These are phyloP conservation scores for Neospora caninum DNA, from an alignment of 169 alveolate species.

Conservation along the genomic window DNA sequence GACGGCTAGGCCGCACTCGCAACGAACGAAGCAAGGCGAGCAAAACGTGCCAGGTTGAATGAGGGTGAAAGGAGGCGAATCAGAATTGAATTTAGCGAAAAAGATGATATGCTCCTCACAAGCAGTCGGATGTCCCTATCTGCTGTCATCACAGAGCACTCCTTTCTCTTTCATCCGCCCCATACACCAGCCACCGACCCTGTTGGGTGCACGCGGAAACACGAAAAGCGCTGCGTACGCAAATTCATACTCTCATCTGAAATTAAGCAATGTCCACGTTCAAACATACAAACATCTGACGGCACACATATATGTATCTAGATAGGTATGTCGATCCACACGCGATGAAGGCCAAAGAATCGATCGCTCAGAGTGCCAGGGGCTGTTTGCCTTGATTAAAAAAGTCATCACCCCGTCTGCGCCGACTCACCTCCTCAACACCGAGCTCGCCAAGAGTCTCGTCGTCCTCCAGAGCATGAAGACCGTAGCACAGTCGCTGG, in stretches of 20 bases:
- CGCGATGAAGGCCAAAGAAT: too few species aligned
- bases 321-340: too few species aligned
- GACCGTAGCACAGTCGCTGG: slow-evolving; percentile 68
- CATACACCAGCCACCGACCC: neutral
- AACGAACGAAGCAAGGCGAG: neutral
- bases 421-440: slow-evolving; percentile 65
- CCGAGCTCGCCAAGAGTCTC: slow-evolving; percentile 65
- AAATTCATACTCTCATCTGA: too few species aligned
- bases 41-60: neutral
- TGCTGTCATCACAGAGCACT: slow-evolving; percentile 39
- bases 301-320: neutral
- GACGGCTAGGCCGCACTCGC: neutral
- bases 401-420: too few species aligned
- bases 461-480: slow-evolving; percentile 61
- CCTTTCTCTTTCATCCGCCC: neutral
- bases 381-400: too few species aligned
- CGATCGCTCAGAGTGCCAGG: too few species aligned
- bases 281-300: too few species aligned
- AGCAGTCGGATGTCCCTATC: slow-evolving; percentile 63
- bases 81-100: slow-evolving; percentile 51
- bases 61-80: neutral
- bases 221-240: neutral
- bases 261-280: too few species aligned
- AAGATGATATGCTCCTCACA: slow-evolving; percentile 34
- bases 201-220: too few species aligned